These are phyloP conservation scores for Chalciporus chontae DNA, from an alignment of 768 basidiomycete species.

Conservation along the genomic window DNA sequence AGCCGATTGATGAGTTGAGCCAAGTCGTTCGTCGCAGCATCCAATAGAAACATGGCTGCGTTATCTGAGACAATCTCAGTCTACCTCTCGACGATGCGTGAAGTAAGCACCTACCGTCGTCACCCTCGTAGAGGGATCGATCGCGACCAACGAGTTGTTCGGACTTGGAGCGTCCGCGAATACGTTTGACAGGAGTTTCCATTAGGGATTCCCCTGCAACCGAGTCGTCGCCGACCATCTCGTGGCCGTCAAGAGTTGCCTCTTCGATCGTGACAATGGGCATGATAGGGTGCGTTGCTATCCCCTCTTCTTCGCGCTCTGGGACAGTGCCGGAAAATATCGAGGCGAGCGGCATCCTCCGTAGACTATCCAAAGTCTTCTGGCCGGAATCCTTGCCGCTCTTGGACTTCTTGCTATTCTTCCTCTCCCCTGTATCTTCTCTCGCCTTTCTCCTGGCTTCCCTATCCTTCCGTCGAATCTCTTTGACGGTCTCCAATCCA, in stretches of 20 bases:
- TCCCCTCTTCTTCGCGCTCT: slow-evolving; percentile 15
- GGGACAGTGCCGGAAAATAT: slow-evolving; percentile 51
- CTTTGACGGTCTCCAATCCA: slow-evolving; percentile 45
- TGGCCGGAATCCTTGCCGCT: slow-evolving; percentile 35
- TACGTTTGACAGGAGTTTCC: slow-evolving; percentile 38
- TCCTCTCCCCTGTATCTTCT: slow-evolving; percentile 30
- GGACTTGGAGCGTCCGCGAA: slow-evolving; percentile 55
- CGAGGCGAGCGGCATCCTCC: slow-evolving; percentile 50
- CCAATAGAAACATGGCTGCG: slow-evolving; percentile 68
- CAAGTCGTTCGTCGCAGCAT: slow-evolving; percentile 77
- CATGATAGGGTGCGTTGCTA: background rate
- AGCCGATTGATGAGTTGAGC: slow-evolving; percentile 75
- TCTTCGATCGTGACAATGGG: slow-evolving; percentile 45
- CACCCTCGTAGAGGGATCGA: slow-evolving; percentile 50
- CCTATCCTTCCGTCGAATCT: slow-evolving; percentile 40
- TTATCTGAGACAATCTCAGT: slow-evolving; percentile 16
- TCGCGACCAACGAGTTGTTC: slow-evolving; percentile 55
- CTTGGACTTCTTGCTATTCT: slow-evolving; percentile 28
- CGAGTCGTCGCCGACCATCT: slow-evolving; percentile 14
- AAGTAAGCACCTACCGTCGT: slow-evolving; percentile 35
- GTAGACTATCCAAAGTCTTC: slow-evolving; percentile 47
- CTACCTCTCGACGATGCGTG: background rate
- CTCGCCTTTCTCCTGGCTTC: slow-evolving; percentile 35
- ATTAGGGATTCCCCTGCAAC: background rate
- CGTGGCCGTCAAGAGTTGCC: slow-evolving; percentile 53